Percentiles rank a stretch among this genome's conserved stretches.
Evolutionary conservation across 73 alveolate species (phyloP).

Genomic region (Diophrys appendiculata): DNA sequence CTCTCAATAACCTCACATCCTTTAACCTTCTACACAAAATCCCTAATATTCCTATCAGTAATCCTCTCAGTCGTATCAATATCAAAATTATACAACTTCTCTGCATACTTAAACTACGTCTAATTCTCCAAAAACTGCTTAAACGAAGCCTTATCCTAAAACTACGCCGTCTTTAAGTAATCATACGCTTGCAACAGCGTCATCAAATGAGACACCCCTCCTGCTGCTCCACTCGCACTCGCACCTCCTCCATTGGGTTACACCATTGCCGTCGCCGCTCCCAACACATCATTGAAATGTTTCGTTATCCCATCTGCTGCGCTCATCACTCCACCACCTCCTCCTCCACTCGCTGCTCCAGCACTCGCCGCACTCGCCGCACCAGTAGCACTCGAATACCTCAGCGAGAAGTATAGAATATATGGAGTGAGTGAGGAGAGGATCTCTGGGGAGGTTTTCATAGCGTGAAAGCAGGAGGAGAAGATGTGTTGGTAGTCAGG

Average conservation of each 20-base stretch:
- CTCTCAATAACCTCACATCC: constrained; percentile 5
- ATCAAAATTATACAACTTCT: constrained; percentile 33
- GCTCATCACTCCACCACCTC: too few species aligned
- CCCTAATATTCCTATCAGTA: constrained; percentile 35
- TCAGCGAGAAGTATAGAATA: constrained; percentile 24
- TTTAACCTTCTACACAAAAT: constrained; percentile 31
- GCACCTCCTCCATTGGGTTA: constrained; percentile 29
- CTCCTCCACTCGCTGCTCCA: too few species aligned
- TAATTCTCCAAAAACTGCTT: constrained; percentile 49
- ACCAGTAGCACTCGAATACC: constrained; percentile 21
- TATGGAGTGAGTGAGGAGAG: constrained; percentile 33
- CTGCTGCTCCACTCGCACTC: constrained; percentile 17
- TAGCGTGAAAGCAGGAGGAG: constrained; percentile 25
- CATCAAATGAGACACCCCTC: constrained; percentile 12
- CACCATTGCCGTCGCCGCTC: constrained; percentile 1
- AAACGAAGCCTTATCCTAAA: constrained; percentile 38
- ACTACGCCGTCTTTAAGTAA: constrained; percentile 26
- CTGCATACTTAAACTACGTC: constrained; percentile 53
- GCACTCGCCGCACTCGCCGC: too few species aligned
- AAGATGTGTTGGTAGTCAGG: constrained; percentile 17
- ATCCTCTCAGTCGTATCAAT: constrained; percentile 8
- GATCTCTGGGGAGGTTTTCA: constrained; percentile 10
- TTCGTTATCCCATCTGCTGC: too few species aligned
- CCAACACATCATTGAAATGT: too few species aligned
- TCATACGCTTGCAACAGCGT: constrained; percentile 28